Base-by-base conservation (phyloP, 2,329 filamentous ascomycete species). In the Gaeumannomyces tritici region DNA sequence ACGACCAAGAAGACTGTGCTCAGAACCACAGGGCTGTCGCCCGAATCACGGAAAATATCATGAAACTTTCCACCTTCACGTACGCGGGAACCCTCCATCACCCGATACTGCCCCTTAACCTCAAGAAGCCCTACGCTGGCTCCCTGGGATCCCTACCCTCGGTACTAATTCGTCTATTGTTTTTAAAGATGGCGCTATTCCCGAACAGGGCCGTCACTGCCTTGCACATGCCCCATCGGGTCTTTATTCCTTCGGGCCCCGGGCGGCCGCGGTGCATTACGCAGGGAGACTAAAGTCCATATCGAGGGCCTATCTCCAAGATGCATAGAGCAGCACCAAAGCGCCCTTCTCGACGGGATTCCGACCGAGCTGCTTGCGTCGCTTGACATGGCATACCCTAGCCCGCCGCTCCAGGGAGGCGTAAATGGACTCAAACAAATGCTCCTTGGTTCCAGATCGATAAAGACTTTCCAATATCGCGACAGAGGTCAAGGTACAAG, bases 401-500 rank as follows among this genome's bases (percentile, higher is more conserved):
- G 72, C 0, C 75, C 75, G 7, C 75, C 75, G 1, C 72, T 80
- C 6, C 77, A 76, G 4, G 74, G 74, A 1, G 73, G 72, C 3
- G 70, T 79, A 4, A 72, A 72, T 21, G 74, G 74, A 0, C 65
- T 81, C n/a, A 80, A 79, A 68, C 69, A 69, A 11, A 72, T 82
- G 21, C 69, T 82, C 1, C 63, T 79, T 11, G 64, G 69, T 13
- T 71, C 76, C 11, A 67, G 66, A 4, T 68, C 65, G 9, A 72
- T 80, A 2, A 69, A 74, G 64, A 73, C 69, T 0, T 71, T 81
- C n/a, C 72, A 75, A 61, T 79, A 79, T 65, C 69, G 74, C 33
- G 78, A 79, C 61, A 68, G 75, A 13, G 78, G 78, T 1, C 77
- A 79, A 62, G 78, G 79, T 4, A 78, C 75, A 18, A 74, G 70